Conservation (phyloP, 2,329 filamentous ascomycete species). For the Neonectria sp. region DNA sequence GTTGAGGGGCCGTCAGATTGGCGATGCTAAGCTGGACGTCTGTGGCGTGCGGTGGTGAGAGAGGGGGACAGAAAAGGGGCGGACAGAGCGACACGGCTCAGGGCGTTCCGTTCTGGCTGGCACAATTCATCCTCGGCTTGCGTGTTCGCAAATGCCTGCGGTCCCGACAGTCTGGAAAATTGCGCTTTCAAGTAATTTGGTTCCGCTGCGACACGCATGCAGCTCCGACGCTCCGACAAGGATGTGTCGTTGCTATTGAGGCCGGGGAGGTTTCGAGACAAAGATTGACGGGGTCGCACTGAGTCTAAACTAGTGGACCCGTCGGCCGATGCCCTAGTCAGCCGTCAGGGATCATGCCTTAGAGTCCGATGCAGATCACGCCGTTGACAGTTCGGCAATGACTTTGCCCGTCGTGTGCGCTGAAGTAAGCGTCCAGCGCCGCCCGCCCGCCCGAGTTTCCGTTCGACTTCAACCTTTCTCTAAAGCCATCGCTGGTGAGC, state of each 20-base stretch:
- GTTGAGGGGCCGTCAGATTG: conserved; percentile 43
- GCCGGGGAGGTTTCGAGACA: conserved; percentile 44
- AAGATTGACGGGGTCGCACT: conserved; percentile 39
- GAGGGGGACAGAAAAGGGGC: conserved; percentile 32
- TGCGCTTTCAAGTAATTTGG: conserved; percentile 51
- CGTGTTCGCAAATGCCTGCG: conserved; percentile 43
- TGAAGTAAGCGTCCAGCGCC: conserved; percentile 31
- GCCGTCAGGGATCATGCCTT: conserved; percentile 46
- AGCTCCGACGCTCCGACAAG: conserved; percentile 28
- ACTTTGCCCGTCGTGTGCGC: conserved; percentile 27
- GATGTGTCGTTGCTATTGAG: conserved; percentile 25
- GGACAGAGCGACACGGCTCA: conserved; percentile 22
- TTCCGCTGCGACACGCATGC: conserved; percentile 46
- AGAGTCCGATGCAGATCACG: conserved; percentile 50
- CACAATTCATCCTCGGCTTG: conserved; percentile 44
- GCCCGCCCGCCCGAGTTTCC: conserved; percentile 28
- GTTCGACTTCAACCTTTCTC: conserved; percentile 11
- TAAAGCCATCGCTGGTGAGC: background rate
- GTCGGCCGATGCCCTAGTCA: conserved; percentile 39
- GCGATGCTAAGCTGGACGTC: conserved; percentile 33
- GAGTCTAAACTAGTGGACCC: conserved; percentile 45
- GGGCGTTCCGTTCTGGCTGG: conserved; percentile 32
- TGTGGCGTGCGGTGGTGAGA: conserved; percentile 34
- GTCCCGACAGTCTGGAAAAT: conserved; percentile 56
- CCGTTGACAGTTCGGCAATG: conserved; percentile 50